Conservation (phyloP, 2,329 filamentous ascomycete genomes). For the Cordyceps farinosa region DNA sequence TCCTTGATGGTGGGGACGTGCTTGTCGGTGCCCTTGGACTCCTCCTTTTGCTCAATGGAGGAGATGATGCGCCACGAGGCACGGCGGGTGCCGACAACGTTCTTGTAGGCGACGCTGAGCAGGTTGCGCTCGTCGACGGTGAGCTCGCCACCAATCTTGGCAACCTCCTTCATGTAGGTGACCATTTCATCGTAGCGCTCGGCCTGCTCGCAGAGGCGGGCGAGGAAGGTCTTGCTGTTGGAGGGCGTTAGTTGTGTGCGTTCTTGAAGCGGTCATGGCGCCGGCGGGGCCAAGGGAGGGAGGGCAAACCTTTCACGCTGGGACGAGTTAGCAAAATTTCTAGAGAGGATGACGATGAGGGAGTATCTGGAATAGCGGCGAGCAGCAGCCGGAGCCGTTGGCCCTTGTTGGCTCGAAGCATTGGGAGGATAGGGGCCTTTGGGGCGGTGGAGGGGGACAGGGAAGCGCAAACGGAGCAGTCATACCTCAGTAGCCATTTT, state of each 20-base stretch:
- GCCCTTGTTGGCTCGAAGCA: background rate
- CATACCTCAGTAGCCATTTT: conserved; percentile 64
- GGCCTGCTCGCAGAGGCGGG: conserved; percentile 99
- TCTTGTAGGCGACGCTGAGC: conserved; percentile 99
- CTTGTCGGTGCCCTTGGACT: conserved; percentile 96
- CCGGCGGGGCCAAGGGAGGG: conserved; percentile 18
- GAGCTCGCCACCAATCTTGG: conserved; percentile 77
- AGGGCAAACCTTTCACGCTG: conserved; percentile 66
- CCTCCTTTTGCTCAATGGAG: conserved; percentile 99
- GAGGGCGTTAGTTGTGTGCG: conserved; percentile 27
- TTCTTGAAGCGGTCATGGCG: conserved; percentile 21
- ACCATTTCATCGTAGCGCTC: conserved; percentile 99
- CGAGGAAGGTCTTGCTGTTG: conserved; percentile 96
- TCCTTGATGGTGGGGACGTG: conserved; percentile 92
- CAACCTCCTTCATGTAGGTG: conserved; percentile 99
- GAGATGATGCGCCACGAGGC: conserved; percentile 99
- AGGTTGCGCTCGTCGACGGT: conserved; percentile 98
- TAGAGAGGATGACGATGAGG: background rate
- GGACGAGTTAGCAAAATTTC: conserved; percentile 7
- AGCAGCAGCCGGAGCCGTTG: background rate
- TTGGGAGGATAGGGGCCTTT: conserved; percentile 2
- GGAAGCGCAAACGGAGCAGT: conserved; percentile 24
- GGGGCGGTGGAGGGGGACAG: conserved; percentile 12
- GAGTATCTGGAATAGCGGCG: background rate
- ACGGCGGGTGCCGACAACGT: conserved; percentile 96